These are phyloP conservation scores for Pseudoperonospora humuli DNA, from an alignment of 352 stramenopile species.

Conservation along the genomic window DNA sequence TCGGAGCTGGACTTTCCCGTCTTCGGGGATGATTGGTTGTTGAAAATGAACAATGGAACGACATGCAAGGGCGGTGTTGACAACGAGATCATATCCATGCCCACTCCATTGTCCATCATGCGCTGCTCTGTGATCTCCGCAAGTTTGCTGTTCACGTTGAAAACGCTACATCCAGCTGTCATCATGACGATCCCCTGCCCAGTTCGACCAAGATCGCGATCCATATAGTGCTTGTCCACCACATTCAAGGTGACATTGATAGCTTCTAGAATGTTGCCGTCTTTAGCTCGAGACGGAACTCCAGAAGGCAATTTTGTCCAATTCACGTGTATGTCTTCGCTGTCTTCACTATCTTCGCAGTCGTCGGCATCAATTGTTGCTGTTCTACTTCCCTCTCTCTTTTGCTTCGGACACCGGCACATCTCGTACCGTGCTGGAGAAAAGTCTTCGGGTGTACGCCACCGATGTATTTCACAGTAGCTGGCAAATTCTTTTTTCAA, in stretches of 20 bases:
- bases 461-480: constrained; percentile 82
- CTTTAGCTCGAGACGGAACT: constrained; percentile 85
- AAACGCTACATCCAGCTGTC: constrained; percentile 93
- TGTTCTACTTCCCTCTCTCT: background rate
- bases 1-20: background rate
- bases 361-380: background rate
- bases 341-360: background rate
- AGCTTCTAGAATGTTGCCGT: constrained; percentile 97
- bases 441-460: constrained; percentile 43
- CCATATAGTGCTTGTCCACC: constrained; percentile 97
- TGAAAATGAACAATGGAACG: constrained; percentile 95
- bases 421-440: constrained; percentile 54
- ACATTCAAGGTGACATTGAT: constrained; percentile 99
- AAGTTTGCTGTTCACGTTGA: constrained; percentile 91
- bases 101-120: constrained; percentile 99
- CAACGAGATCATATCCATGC: constrained; percentile 96
- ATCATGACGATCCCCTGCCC: constrained; percentile 96
- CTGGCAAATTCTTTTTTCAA: constrained; percentile 93
- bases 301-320: constrained; percentile 57
- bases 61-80: constrained; percentile 93
- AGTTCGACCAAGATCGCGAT: constrained; percentile 92
- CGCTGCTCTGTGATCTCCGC: constrained; percentile 95
- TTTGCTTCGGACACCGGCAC: constrained; percentile 17
- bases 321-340: constrained; percentile 32
- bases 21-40: constrained; percentile 3